Base-by-base conservation (phyloP, 1,284 basidiomycete species). In the Cryptococcus sp. region DNA sequence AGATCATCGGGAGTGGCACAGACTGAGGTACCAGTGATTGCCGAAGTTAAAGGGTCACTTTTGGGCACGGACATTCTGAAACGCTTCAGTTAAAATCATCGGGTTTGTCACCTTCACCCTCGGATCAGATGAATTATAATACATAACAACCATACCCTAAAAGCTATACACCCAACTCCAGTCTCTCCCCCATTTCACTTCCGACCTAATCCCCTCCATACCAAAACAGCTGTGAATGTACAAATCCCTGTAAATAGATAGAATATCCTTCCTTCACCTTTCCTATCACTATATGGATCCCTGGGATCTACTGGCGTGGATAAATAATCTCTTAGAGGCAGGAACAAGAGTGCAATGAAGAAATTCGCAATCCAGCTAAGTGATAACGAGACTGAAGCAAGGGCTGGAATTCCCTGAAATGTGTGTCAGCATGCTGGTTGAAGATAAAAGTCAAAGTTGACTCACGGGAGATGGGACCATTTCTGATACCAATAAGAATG, bases 401-500 rank as follows among this genome's bases (percentile, higher is more conserved):
- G 80, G 1, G 88, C 85, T 7, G 90, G 88, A 11, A 91, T 87
- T 41, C 90, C 88, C 87, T 90, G 63, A 33, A 14, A 5, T 14
- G 23, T 8, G 15, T 15, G 3, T 37, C 15, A 41, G 37, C 64
- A 58, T 36, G 49, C 37, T 36, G 13, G 11, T 15, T n/a, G 43
- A 11, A 23, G 47, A 47, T 13, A 50, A 56, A 50, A 36, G 34
- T 13, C 3, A 55, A 46, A 42, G 10, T 5, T 10, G 10, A 78
- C 86, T 63, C 74, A 87, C 88, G 66, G 87, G 81, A 46, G 81
- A 74, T 1, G 93, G 93, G 0, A 92, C 86, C 31, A 96, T 83
- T 70, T 97, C 93, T n/a, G 90, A 86, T 35, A 95, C 86, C 74
- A 96, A 87, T 44, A 97, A 85, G 71, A 93, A 96, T 0, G 93